These are phyloP conservation scores for Boletus sp. DNA, from an alignment of 768 basidiomycete species.

Conservation along the genomic window DNA sequence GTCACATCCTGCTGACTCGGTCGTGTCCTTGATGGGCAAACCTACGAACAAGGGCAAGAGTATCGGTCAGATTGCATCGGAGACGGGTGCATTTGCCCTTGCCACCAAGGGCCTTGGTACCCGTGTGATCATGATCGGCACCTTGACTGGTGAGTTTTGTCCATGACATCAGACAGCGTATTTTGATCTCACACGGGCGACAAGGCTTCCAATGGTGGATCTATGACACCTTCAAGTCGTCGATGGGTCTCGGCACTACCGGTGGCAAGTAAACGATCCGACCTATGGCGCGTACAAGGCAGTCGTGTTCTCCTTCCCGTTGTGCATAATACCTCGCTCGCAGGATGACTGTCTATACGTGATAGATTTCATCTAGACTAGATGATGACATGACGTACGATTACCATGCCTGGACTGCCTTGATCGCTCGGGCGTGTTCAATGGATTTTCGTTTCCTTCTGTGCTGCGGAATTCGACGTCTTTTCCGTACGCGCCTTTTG, in stretches of 20 bases:
- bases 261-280: constrained; percentile 70
- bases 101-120: constrained; percentile 87
- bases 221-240: constrained; percentile 81
- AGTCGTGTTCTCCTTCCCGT: neutral
- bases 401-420: neutral
- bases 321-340: constrained; percentile 10
- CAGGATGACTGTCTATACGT: constrained; percentile 14
- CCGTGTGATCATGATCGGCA: constrained; percentile 82
- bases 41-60: constrained; percentile 78
- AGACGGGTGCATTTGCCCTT: constrained; percentile 61
- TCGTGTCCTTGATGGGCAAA: constrained; percentile 94
- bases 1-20: constrained; percentile 92
- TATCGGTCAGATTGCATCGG: constrained; percentile 63
- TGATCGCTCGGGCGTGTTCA: neutral
- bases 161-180: neutral
- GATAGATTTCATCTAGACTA: constrained; percentile 15
- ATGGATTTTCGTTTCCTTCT: neutral
- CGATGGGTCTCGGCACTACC: constrained; percentile 84
- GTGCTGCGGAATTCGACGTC: neutral
- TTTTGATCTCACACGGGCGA: neutral
- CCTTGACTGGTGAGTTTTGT: constrained; percentile 38
- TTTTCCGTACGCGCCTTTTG: neutral
- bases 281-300: too few species aligned
- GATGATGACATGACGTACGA: constrained; percentile 6
- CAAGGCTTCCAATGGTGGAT: constrained; percentile 93